Evolutionary conservation across 2,329 filamentous ascomycete genomes (phyloP), one percentile per base, ranked within the genome.

Genomic region (Aspergillus floridensis): DNA sequence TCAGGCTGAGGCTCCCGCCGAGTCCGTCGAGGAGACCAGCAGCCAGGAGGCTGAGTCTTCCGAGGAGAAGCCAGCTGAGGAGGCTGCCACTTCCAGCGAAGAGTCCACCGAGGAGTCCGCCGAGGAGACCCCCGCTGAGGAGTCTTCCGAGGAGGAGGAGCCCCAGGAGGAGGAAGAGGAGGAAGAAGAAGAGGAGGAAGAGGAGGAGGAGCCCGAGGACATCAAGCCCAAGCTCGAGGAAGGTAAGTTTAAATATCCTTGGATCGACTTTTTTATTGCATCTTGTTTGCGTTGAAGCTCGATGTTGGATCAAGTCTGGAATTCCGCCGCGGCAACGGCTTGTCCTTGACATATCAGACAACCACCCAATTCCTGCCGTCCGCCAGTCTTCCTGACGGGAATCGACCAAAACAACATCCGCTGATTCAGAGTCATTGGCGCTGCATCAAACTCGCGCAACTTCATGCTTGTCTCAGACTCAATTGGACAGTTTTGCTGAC

Each of bases 191-290:
- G 88, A 92, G 21, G 90, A 93, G 61, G 91, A 95, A 55, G 91
- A 93, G 62, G 88, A 92, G 63, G 89, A 92, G 65, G 91, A 95
- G 81, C 81, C 86, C 63, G 87, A 89, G 69, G 93, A 98, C 77
- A 87, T 89, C 70, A 96, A 96, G 85, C 91, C 93, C 63, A 85
- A 86, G 77, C 80, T 98, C 63, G 90, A 96, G 80, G 92, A 96
- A 86, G 92, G 95, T 98, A 79, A 84, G 91, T 88, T 55, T 49
- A 10, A 16, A 5, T 31, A 19, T 52, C 16, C 53, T 24, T 31
- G 11, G 12, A 12, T 32, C 31, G 6, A 31, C 49, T 38, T n/a
- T 53, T 14, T 41, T 19, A 16, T 19, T 46, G 51, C 22, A 12
- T 41, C 22, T 41, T 41, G 19, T 16, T 8, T 7, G 14, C 38